Evolutionary conservation across 306 rosid species (phyloP).

Genomic region (Geum urbanum): DNA sequence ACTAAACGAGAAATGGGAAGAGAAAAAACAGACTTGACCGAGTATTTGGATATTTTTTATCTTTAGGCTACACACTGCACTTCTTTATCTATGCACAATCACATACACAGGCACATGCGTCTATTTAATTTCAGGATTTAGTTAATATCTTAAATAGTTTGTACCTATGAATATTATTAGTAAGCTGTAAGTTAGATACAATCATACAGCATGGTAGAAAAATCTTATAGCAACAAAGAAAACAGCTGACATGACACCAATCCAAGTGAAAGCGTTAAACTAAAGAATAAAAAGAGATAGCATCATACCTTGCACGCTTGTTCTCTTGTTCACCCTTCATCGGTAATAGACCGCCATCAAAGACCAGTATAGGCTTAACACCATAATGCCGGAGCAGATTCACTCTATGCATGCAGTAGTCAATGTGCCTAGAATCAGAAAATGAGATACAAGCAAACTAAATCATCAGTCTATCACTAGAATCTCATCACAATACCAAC

Average conservation of each 20-base stretch:
- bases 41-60: neutral
- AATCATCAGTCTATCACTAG: neutral
- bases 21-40: neutral
- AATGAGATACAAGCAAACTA: neutral
- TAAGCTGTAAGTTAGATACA: neutral
- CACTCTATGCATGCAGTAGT: conserved; percentile 89
- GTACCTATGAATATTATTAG: neutral
- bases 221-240: neutral
- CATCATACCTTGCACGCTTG: conserved; percentile 71
- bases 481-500: neutral
- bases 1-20: neutral
- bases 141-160: neutral
- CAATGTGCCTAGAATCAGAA: conserved; percentile 59
- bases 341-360: conserved; percentile 92
- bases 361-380: conserved; percentile 80
- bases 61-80: neutral
- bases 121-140: neutral
- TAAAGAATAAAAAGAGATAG: neutral
- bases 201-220: neutral
- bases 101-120: neutral
- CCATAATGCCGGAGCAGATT: conserved; percentile 74
- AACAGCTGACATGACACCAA: neutral
- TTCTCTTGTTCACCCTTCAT: conserved; percentile 93
- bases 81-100: neutral
- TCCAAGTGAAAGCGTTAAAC: neutral